phyloP scores from a whole-genome alignment of 805 yeast genomes.

The Saturnispora gosingensis region DNA sequence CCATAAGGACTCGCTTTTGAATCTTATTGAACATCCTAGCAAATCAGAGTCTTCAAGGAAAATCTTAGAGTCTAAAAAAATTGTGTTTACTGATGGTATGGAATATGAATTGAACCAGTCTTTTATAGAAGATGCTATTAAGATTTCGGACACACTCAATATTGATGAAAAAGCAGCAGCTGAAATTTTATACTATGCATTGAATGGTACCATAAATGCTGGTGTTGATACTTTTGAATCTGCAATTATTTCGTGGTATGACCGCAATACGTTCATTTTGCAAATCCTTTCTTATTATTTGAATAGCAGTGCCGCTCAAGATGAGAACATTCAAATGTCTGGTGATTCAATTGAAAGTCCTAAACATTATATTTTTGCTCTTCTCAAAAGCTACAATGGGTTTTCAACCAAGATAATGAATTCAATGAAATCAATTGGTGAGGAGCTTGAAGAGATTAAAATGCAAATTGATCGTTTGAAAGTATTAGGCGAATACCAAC shows the following conservation, averaged over 20 bases:
- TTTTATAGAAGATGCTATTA: constrained; percentile 51
- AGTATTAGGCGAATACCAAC: constrained; percentile 40
- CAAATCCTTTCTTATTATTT: constrained; percentile 44
- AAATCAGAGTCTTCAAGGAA: constrained; percentile 41
- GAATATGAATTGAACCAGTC: constrained; percentile 55
- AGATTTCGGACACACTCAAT: constrained; percentile 53
- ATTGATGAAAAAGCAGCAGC: constrained; percentile 74
- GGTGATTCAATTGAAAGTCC: neutral
- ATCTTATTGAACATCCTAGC: constrained; percentile 33
- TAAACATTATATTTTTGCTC: neutral
- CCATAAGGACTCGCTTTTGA: constrained; percentile 33
- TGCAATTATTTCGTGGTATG: constrained; percentile 60
- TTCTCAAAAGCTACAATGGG: neutral
- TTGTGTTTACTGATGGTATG: constrained; percentile 45
- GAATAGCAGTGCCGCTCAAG: neutral
- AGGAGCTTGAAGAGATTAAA: constrained; percentile 43
- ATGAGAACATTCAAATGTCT: neutral
- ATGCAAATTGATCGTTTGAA: constrained; percentile 42
- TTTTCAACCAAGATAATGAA: constrained; percentile 24
- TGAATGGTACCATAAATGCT: constrained; percentile 24
- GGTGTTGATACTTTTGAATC: constrained; percentile 46
- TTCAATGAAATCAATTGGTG: constrained; percentile 52
- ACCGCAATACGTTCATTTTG: constrained; percentile 64
- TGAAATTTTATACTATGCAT: constrained; percentile 49
- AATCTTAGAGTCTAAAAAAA: constrained; percentile 36